Conservation (phyloP, 2,329 filamentous ascomycete species). For the Rhinocladiella mackenziei region DNA sequence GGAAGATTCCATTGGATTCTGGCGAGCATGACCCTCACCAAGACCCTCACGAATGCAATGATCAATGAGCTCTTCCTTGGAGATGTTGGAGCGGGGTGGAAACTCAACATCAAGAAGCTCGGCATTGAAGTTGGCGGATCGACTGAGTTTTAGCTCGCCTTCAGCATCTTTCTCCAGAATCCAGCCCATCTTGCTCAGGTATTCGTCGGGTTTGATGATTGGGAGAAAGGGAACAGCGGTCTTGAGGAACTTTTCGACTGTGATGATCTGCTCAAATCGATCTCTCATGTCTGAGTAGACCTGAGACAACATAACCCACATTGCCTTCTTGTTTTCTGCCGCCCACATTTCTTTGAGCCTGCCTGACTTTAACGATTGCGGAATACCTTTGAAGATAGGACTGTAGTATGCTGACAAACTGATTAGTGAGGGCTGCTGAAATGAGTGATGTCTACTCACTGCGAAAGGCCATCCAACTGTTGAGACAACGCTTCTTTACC, state of each 20-base stretch:
- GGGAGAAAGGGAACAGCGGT: constrained; percentile 47
- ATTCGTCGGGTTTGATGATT: constrained; percentile 44
- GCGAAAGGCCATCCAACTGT: constrained; percentile 39
- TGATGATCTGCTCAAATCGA: constrained; percentile 45
- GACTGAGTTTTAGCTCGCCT: constrained; percentile 11
- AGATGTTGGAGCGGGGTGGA: constrained; percentile 33
- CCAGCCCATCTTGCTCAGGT: constrained; percentile 50
- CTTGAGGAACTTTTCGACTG: constrained; percentile 47
- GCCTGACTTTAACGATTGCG: constrained; percentile 53
- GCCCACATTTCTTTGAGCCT: constrained; percentile 50
- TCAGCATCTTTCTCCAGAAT: constrained; percentile 5
- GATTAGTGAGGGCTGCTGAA: constrained; percentile 7
- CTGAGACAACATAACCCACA: constrained; percentile 53
- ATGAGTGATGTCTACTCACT: constrained; percentile 32
- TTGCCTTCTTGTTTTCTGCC: constrained; percentile 48
- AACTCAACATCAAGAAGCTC: constrained; percentile 23
- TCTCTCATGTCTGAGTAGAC: constrained; percentile 55
- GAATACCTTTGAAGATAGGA: constrained; percentile 43
- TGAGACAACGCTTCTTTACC: constrained; percentile 31
- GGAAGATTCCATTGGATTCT: too few species aligned
- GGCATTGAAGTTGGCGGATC: constrained; percentile 9
- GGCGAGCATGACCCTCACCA: background rate
- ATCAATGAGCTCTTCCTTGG: constrained; percentile 34
- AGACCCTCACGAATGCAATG: constrained; percentile 33
- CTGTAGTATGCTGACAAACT: constrained; percentile 45